Percentiles rank a stretch among this genome's conserved stretches.
These are phyloP conservation scores for Beauveria sp. DNA, from an alignment of 2,329 filamentous ascomycete species.

Conservation along the genomic window DNA sequence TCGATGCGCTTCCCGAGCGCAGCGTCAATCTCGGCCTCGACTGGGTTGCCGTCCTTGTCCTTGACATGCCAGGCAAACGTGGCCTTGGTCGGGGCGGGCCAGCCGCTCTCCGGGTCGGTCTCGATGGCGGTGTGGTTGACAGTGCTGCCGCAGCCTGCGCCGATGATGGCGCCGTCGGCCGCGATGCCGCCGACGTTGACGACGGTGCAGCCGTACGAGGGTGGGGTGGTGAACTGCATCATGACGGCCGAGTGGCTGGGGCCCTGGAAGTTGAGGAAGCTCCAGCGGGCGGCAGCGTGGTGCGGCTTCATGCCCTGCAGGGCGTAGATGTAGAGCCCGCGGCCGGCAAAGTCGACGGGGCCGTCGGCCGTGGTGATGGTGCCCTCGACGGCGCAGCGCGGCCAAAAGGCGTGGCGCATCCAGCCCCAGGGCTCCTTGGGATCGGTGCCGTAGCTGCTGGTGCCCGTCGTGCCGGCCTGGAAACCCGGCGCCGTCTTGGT, in stretches of 20 bases:
- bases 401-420: slow-evolving; percentile 94
- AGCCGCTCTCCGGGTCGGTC: slow-evolving; percentile 70
- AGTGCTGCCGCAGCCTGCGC: slow-evolving; percentile 58
- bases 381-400: slow-evolving; percentile 73
- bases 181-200: slow-evolving; percentile 79
- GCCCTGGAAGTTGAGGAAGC: slow-evolving; percentile 87
- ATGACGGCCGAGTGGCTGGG: slow-evolving; percentile 78
- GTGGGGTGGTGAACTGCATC: slow-evolving; percentile 94
- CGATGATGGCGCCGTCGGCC: slow-evolving; percentile 73
- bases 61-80: slow-evolving; percentile 74
- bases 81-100: slow-evolving; percentile 75
- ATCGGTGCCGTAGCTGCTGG: slow-evolving; percentile 79
- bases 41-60: slow-evolving; percentile 65
- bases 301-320: slow-evolving; percentile 99
- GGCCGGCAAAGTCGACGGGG: slow-evolving; percentile 73
- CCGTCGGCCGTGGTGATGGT: slow-evolving; percentile 70
- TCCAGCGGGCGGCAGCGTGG: slow-evolving; percentile 87
- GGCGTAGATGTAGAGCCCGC: slow-evolving; percentile 72
- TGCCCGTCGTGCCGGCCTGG: slow-evolving; percentile 76
- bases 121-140: slow-evolving; percentile 63
- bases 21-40: slow-evolving; percentile 64
- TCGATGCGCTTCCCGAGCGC: slow-evolving; percentile 64
- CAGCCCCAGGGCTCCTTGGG: slow-evolving; percentile 78
- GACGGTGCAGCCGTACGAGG: slow-evolving; percentile 79
- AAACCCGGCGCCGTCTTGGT: slow-evolving; percentile 73